Evolutionary conservation across 176 grass and related monocot species (phyloP), one percentile per base, ranked within the genome.

Genomic region (Oryza meridionalis): DNA sequence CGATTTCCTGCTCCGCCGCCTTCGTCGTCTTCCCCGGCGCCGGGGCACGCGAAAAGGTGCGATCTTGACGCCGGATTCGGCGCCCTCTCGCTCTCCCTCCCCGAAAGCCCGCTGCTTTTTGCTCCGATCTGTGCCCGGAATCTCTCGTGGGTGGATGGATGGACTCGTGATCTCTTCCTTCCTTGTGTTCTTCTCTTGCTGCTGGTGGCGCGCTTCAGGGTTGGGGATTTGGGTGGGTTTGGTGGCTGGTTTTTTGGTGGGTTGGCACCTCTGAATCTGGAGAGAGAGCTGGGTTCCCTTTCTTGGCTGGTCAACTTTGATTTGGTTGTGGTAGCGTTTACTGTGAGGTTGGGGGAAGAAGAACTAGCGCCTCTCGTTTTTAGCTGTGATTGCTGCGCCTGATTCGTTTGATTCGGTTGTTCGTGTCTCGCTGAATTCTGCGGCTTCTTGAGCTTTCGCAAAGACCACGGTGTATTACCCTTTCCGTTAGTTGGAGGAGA

Each of bases 31-130:
- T 14, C 21, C 29, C 49, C 73, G 13, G n/a, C 4, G 50, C 50
- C 27, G 73, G 73, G 73, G 61, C 11, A 62, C 15, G 43, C 29
- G 19, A 22, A 22, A 86, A 90, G 88, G 88, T 86, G 68, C 73
- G 45, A 47, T 67, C 24, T 82, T 37, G 25, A 22, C 67, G 59
- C 73, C 67, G 67, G 78, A 74, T 82, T 90, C 67, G 17, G 67
- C 73, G 12, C 24, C 33, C 49, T 33, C 51, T 84, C 15, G 19
- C 25, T 0, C 40, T n/a, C 21, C 77, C 27, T 24, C 46, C 14
- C 46, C 59, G 1, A 7, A 69, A 46, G 46, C 25, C 13, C 22
- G 31, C 53, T 13, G 43, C 72, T 22, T 51, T 51, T 45, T 15
- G 16, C 73, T 61, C 79, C 33, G 79, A 90, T 90, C 88, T 69